Conservation (phyloP, 139 green algal species). For the Coccomyxa sp. region DNA sequence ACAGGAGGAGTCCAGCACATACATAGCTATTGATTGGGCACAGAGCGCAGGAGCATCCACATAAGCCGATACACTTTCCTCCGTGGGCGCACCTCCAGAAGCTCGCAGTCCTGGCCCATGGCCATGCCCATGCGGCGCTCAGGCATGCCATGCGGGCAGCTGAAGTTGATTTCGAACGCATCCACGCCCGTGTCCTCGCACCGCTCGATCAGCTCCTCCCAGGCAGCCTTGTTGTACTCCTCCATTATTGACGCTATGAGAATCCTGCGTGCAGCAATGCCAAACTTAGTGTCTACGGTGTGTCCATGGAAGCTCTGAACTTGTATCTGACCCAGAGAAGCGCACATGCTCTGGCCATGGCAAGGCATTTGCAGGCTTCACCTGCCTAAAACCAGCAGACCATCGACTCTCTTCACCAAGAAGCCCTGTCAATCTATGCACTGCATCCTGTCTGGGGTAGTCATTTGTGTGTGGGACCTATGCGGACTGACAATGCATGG, state of each 20-base stretch:
- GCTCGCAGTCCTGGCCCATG: conserved; percentile 60
- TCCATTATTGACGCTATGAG: conserved; percentile 97
- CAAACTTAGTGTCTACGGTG: background rate
- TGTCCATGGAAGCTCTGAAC: background rate
- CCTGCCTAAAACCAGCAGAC: too few species aligned
- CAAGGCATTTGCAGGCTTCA: too few species aligned
- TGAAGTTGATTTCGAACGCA: conserved; percentile 97
- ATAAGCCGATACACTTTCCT: background rate
- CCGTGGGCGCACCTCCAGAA: conserved; percentile 24
- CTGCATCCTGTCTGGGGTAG: too few species aligned
- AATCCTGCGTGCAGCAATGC: conserved; percentile 37
- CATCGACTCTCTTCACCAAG: too few species aligned
- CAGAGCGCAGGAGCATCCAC: too few species aligned
- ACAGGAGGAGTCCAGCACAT: too few species aligned
- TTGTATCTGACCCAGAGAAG: background rate
- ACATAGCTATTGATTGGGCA: too few species aligned
- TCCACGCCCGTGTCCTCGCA: conserved; percentile 89
- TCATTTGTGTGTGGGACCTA: too few species aligned
- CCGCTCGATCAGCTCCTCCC: conserved; percentile 89
- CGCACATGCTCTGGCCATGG: background rate
- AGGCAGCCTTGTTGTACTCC: conserved; percentile 79
- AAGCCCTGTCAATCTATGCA: too few species aligned
- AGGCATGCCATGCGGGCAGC: conserved; percentile 93
- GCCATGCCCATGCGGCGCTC: conserved; percentile 81
- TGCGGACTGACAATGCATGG: too few species aligned